Percentiles rank a stretch among this genome's conserved stretches.
These are phyloP conservation scores for Schrenkiella parvula DNA, from an alignment of 345 rosid species.

Conservation along the genomic window DNA sequence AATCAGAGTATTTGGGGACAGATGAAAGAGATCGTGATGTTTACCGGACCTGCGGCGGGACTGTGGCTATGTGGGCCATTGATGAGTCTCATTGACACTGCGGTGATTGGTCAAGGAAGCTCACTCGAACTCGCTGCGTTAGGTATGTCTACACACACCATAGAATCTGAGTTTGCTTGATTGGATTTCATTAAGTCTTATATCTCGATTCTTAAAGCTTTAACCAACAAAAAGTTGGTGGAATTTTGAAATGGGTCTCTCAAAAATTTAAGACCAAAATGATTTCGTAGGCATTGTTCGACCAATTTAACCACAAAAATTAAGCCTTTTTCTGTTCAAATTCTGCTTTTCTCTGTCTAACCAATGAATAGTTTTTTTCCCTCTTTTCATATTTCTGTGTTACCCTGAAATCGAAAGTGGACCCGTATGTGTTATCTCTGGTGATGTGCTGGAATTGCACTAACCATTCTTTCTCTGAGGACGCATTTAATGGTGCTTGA, in stretches of 20 bases:
- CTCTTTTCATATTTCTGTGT: not conserved
- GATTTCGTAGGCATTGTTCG: not conserved
- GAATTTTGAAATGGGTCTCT: not conserved
- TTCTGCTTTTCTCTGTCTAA: not conserved
- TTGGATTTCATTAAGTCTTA: not conserved
- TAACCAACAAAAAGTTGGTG: not conserved
- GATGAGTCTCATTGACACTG: slow-evolving; percentile 96
- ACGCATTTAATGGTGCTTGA: not conserved
- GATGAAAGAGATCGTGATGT: slow-evolving; percentile 72
- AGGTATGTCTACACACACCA: slow-evolving; percentile 39
- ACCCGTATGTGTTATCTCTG: slow-evolving; percentile 2
- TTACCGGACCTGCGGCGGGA: slow-evolving; percentile 88
- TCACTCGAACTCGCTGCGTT: slow-evolving; percentile 89
- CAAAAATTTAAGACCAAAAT: not conserved
- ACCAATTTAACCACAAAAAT: not conserved
- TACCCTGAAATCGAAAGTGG: not conserved
- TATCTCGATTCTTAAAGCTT: not conserved
- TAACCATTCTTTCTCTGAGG: not conserved
- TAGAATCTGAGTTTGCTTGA: not conserved
- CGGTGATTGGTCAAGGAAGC: slow-evolving; percentile 87
- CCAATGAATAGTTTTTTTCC: not conserved
- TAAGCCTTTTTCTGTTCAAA: not conserved
- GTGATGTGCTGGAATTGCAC: slow-evolving; percentile 8
- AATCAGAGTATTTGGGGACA: slow-evolving; percentile 74
- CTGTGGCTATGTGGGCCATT: slow-evolving; percentile 89